Conservation (phyloP, 192 early-diverging fungal genomes). For the Cetraspora pellucida region DNA sequence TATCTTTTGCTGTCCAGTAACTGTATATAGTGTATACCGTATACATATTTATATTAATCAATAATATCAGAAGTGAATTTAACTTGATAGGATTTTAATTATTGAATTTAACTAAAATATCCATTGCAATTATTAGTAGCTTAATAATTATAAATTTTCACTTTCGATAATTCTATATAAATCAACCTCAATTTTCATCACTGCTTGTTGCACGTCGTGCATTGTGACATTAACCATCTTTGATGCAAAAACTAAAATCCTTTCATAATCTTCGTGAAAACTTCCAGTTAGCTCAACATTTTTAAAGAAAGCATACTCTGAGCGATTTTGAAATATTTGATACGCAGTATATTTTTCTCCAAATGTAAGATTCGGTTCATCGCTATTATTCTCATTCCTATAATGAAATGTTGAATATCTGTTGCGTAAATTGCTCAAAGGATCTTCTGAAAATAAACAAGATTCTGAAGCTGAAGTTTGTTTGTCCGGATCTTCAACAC, state of each 20-base stretch:
- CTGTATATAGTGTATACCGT: no score
- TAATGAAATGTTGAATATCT: conserved; percentile 17
- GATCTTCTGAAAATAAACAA: neutral
- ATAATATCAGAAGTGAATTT: no score
- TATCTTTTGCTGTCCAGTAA: no score
- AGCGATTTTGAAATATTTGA: neutral
- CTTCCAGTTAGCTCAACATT: conserved; percentile 2
- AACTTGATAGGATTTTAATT: no score
- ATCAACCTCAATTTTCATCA: conserved; percentile 10
- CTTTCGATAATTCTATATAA: neutral
- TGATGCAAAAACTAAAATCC: conserved; percentile 1
- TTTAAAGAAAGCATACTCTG: neutral
- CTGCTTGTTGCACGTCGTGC: neutral
- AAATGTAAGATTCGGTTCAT: neutral
- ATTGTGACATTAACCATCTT: neutral
- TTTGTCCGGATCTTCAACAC: neutral
- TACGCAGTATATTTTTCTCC: conserved; percentile 17
- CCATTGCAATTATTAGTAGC: no score
- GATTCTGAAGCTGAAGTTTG: no score
- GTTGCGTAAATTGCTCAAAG: neutral
- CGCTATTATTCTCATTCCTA: neutral
- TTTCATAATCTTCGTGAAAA: conserved; percentile 17
- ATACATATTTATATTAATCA: no score
- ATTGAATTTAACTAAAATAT: no score
- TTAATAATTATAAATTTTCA: neutral